Evolutionary conservation across 805 yeast genomes (phyloP).

Genomic region (Myxozyma geophila): DNA sequence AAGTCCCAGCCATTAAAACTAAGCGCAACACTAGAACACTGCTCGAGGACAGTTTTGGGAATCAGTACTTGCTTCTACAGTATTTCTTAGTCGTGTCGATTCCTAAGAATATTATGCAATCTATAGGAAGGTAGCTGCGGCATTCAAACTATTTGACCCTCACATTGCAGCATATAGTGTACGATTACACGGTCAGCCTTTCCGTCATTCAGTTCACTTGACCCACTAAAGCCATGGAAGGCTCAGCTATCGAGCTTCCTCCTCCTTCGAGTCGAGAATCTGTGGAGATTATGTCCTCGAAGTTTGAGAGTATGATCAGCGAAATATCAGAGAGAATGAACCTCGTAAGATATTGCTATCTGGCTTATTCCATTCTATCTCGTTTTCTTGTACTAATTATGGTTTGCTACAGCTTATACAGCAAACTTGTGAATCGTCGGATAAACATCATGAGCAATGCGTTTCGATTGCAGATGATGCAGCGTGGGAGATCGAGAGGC

Average conservation of each 20-base stretch:
- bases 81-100: no score
- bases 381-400: background rate
- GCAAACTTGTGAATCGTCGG: constrained; percentile 32
- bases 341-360: constrained; percentile 8
- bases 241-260: background rate
- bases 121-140: no score
- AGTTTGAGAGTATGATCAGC: constrained; percentile 22
- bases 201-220: background rate
- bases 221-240: background rate
- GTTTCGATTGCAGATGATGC: constrained; percentile 31
- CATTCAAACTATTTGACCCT: no score
- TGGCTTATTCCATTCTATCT: background rate
- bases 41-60: no score
- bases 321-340: constrained; percentile 30
- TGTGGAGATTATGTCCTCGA: constrained; percentile 14
- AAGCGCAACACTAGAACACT: no score
- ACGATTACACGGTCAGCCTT: background rate
- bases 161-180: background rate
- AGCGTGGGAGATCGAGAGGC: constrained; percentile 20
- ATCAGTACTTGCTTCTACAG: no score
- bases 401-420: constrained; percentile 20
- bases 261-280: constrained; percentile 12
- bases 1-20: no score
- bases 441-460: constrained; percentile 33
- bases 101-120: no score